Evolutionary conservation across 2,329 filamentous ascomycete genomes (phyloP).

Genomic region (Botryosphaeria dothidea): DNA sequence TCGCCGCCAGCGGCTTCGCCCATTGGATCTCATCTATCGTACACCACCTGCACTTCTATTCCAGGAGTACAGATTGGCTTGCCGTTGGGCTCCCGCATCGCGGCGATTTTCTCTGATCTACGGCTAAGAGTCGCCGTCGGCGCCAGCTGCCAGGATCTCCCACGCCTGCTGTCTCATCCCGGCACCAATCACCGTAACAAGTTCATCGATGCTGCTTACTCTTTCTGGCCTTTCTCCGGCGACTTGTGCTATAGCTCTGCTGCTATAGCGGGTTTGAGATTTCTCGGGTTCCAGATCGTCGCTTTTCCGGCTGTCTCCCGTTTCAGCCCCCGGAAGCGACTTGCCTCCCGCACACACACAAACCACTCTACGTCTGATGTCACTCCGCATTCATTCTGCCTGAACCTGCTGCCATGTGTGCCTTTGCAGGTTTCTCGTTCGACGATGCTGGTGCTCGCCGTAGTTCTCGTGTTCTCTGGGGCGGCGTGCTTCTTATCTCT

Average conservation of each 20-base stretch:
- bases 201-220: background rate
- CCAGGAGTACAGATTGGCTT: background rate
- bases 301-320: background rate
- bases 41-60: background rate
- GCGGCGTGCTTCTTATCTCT: background rate
- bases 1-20: background rate
- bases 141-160: conserved; percentile 5
- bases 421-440: background rate
- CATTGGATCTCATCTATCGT: background rate
- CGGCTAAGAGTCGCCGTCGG: background rate
- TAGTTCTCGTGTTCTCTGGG: background rate
- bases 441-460: background rate
- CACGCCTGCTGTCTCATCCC: conserved; percentile 6
- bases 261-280: background rate
- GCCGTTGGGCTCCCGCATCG: background rate
- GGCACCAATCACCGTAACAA: background rate
- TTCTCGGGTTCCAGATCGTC: conserved; percentile 7
- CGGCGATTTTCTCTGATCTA: conserved; percentile 1
- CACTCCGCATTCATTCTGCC: conserved; percentile 9
- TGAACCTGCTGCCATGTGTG: background rate
- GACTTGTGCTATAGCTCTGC: background rate
- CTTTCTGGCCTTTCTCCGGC: background rate
- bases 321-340: conserved; percentile 13
- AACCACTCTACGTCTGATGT: conserved; percentile 10
- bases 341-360: conserved; percentile 2